Percentiles rank a stretch among this genome's conserved stretches.
phyloP scores from a whole-genome alignment of 2,329 filamentous ascomycete species.

The Xenoacremonium recifei region DNA sequence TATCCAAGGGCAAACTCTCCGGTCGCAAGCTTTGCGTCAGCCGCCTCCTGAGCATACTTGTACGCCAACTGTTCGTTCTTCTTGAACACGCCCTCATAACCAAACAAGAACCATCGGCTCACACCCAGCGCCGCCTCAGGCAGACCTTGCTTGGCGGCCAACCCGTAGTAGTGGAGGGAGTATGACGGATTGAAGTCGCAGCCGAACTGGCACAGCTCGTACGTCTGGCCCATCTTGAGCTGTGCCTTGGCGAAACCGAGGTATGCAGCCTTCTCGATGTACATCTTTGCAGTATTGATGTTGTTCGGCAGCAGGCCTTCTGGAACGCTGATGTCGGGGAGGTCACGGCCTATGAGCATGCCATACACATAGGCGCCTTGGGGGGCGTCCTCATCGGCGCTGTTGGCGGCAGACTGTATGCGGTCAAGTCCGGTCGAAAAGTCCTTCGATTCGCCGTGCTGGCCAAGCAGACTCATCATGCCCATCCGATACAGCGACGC shows the following conservation, averaged over 20 bases:
- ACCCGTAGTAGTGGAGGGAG: slow-evolving; percentile 91
- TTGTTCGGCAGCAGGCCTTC: slow-evolving; percentile 67
- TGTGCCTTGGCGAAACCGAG: slow-evolving; percentile 95
- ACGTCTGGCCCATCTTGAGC: slow-evolving; percentile 93
- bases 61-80: slow-evolving; percentile 96
- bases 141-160: slow-evolving; percentile 89
- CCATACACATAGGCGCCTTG: slow-evolving; percentile 95
- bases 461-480: slow-evolving; percentile 96
- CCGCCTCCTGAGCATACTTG: slow-evolving; percentile 85
- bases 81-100: slow-evolving; percentile 85
- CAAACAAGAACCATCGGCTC: slow-evolving; percentile 98
- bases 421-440: slow-evolving; percentile 75
- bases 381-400: slow-evolving; percentile 91
- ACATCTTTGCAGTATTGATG: slow-evolving; percentile 71
- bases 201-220: slow-evolving; percentile 88
- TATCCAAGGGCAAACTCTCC: slow-evolving; percentile 97
- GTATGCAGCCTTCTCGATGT: slow-evolving; percentile 95
- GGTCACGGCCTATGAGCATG: slow-evolving; percentile 86
- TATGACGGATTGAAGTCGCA: slow-evolving; percentile 94
- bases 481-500: slow-evolving; percentile 84
- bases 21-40: slow-evolving; percentile 75
- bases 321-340: slow-evolving; percentile 87
- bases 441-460: slow-evolving; percentile 87
- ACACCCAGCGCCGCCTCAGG: slow-evolving; percentile 93
- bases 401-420: slow-evolving; percentile 79